phyloP scores from a whole-genome alignment of 2,329 filamentous ascomycete species.

The Ceratocystis harringtonii region DNA sequence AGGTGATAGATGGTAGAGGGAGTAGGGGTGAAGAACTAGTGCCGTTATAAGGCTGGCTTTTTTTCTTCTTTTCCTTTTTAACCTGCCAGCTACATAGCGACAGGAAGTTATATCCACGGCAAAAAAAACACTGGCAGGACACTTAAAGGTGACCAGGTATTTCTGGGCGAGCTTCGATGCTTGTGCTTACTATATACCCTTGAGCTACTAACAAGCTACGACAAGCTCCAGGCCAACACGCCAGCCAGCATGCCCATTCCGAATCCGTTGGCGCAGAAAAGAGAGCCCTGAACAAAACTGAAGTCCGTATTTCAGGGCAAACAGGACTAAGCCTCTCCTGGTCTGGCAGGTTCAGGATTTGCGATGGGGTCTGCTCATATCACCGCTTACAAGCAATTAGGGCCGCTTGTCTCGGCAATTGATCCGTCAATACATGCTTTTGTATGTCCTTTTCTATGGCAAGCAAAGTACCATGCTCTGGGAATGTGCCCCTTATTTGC shows the following conservation, averaged over 20 bases:
- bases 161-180: not conserved
- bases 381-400: not conserved
- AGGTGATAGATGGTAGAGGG: not conserved
- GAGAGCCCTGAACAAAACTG: not conserved
- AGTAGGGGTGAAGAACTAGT: no score
- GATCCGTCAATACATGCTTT: not conserved
- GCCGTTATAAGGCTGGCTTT: not conserved
- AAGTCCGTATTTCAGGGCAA: not conserved
- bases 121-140: no score
- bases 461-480: not conserved
- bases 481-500: not conserved
- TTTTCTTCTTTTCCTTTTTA: no score
- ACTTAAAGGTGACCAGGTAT: no score
- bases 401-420: constrained; percentile 3
- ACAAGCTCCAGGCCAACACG: no score
- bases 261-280: not conserved
- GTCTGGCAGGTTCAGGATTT: not conserved
- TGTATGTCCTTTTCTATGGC: not conserved
- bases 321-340: not conserved
- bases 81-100: no score
- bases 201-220: no score
- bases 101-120: no score
- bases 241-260: not conserved
- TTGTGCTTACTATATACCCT: no score
- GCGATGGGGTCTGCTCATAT: not conserved